phyloP scores from a whole-genome alignment of 257 asterid genomes.

The Petunia axillaris region DNA sequence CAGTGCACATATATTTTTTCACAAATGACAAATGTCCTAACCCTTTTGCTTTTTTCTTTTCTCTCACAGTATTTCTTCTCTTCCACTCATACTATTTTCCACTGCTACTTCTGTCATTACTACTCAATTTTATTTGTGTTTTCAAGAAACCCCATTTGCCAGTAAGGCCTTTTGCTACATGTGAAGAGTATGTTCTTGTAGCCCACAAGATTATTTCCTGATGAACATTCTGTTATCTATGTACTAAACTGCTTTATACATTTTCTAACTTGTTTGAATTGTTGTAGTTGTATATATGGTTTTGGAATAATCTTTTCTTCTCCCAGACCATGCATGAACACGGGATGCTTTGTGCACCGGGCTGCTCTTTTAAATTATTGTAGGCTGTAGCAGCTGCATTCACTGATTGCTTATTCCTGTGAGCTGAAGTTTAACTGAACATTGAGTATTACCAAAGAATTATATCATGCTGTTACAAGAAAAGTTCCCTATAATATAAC shows the following conservation, averaged over 20 bases:
- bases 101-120: constrained; percentile 25
- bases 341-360: too few species aligned
- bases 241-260: too few species aligned
- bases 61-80: constrained; percentile 50
- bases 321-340: too few species aligned
- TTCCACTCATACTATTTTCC: constrained; percentile 44
- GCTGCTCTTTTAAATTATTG: neutral
- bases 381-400: neutral
- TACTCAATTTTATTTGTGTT: constrained; percentile 32
- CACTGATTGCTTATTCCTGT: constrained; percentile 2
- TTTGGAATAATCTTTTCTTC: too few species aligned
- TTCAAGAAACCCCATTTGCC: constrained; percentile 26
- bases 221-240: too few species aligned
- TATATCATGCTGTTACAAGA: constrained; percentile 13
- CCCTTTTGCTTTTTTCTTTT: constrained; percentile 28
- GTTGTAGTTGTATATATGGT: constrained; percentile 10
- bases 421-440: constrained; percentile 9
- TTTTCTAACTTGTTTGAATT: neutral
- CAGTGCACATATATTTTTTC: constrained; percentile 33
- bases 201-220: neutral
- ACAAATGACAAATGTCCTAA: constrained; percentile 28
- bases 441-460: neutral
- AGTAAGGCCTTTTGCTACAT: neutral
- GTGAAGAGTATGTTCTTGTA: constrained; percentile 36
- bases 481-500: constrained; percentile 9